These are phyloP conservation scores for Lasiosphaeria miniovina DNA, from an alignment of 495 filamentous ascomycete species.

Conservation along the genomic window DNA sequence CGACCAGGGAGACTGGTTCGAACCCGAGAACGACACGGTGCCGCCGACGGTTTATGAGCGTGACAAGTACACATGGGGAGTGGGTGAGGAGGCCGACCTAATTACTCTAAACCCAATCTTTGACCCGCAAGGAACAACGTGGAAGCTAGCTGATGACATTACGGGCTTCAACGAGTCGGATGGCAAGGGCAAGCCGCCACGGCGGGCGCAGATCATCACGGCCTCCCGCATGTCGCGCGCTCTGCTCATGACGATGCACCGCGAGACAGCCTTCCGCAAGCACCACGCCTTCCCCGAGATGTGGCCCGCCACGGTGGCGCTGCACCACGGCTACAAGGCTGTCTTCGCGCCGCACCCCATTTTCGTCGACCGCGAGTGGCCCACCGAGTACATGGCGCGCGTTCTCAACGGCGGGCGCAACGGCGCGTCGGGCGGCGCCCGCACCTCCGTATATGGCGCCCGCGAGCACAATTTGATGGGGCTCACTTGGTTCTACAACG, in stretches of 20 bases:
- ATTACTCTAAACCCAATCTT: conserved; percentile 94
- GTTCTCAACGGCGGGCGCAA: conserved; percentile 84
- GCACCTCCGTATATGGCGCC: conserved; percentile 76
- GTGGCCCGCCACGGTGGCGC: conserved; percentile 81
- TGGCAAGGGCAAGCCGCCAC: conserved; percentile 59
- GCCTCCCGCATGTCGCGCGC: conserved; percentile 77
- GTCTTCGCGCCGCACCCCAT: conserved; percentile 91
- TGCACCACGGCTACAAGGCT: conserved; percentile 94
- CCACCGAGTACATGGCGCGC: conserved; percentile 69
- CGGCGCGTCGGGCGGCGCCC: conserved; percentile 68
- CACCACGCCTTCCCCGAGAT: conserved; percentile 95
- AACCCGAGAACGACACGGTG: conserved; percentile 65
- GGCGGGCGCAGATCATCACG: conserved; percentile 85
- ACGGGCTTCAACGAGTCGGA: conserved; percentile 78
- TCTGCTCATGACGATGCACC: conserved; percentile 84
- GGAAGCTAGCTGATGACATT: conserved; percentile 82
- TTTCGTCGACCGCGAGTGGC: conserved; percentile 90
- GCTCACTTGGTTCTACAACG: conserved; percentile 93
- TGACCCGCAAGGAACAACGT: conserved; percentile 83
- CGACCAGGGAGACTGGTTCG: conserved; percentile 61
- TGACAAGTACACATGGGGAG: conserved; percentile 83
- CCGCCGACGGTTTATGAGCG: conserved; percentile 70
- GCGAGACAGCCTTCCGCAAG: conserved; percentile 72
- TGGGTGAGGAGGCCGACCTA: conserved; percentile 88
- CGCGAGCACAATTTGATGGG: conserved; percentile 87